Base-by-base conservation (phyloP, 2,329 filamentous ascomycete species). In the Fusarium oxysporum region DNA sequence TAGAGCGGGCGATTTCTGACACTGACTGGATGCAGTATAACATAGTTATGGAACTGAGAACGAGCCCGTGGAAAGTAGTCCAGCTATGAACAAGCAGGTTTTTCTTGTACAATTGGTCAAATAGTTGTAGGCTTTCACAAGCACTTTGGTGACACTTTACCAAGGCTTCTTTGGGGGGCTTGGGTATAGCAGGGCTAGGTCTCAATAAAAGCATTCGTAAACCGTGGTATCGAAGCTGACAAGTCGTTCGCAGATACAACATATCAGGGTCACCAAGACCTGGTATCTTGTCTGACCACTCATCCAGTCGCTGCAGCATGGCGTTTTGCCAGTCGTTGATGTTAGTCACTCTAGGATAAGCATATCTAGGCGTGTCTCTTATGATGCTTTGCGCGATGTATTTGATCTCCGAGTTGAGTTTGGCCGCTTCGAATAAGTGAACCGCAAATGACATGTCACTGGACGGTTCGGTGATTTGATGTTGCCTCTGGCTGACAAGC, bases 341-440 rank as follows among this genome's bases (percentile, higher is more conserved):
- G 48, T 87, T 82, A 12, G 81, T 78, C 3, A 87, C 79, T 4
- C 82, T 79, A 1, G 86, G 86, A 43, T 85, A 87, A 1, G 86
- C 85, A 58, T 88, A 88, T 11, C 77, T 77, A 0, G 86, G 86
- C 0, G 82, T 80, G 8, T 83, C 81, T 30, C 84, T 81, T n/a
- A 83, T 82, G 58, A 89, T 83, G 58, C 86, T 88, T 60, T 89
- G 87, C 40, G 86, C 84, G 6, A 89, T 81, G 53, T 88, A 88
- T 77, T 89, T 89, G n/a, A 89, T 88, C 72, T 89, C 87, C 0
- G 87, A 89, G 62, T 88, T 89, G 10, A 88, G 79, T 23, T 81
- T 84, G 0, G 84, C 80, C 1, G 86, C 80, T 53, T 78, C 82
- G 74, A 88, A 88, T 0, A 88, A 76, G 54, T 88, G 86, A 12